Conservation (phyloP, 495 filamentous ascomycete species). For the Aspergillus bridgeri region DNA sequence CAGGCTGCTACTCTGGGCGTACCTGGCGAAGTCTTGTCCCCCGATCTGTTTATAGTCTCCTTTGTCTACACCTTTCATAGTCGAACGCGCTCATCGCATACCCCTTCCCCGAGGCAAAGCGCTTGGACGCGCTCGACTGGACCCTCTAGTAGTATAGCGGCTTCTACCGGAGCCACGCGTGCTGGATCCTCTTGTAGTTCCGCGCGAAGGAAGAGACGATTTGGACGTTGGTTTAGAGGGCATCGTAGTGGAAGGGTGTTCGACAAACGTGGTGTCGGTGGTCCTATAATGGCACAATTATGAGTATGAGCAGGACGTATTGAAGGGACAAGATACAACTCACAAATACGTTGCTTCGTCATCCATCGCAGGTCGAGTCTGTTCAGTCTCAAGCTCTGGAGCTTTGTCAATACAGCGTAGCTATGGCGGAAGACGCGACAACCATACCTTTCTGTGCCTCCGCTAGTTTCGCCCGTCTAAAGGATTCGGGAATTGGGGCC, state of each 20-base stretch:
- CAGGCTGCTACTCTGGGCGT: background rate
- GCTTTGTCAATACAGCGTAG: slow-evolving; percentile 11
- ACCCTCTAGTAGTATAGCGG: slow-evolving; percentile 40
- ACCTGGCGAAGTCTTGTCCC: background rate
- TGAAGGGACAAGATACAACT: slow-evolving; percentile 22
- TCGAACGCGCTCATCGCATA: slow-evolving; percentile 24
- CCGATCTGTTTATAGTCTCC: background rate
- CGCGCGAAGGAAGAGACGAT: slow-evolving; percentile 49
- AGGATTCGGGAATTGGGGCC: slow-evolving; percentile 69
- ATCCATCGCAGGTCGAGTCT: slow-evolving; percentile 37
- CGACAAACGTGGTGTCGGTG: slow-evolving; percentile 91
- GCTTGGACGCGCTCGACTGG: slow-evolving; percentile 36
- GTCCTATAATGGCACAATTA: slow-evolving; percentile 53
- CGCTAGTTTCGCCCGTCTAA: slow-evolving; percentile 62
- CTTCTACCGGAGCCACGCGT: slow-evolving; percentile 41
- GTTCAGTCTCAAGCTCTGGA: slow-evolving; percentile 34
- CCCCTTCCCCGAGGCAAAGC: slow-evolving; percentile 42
- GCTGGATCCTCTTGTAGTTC: slow-evolving; percentile 20
- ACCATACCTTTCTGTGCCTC: slow-evolving; percentile 40
- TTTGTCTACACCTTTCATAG: background rate
- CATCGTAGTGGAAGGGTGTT: slow-evolving; percentile 65
- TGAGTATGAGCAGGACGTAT: background rate
- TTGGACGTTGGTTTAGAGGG: slow-evolving; percentile 65
- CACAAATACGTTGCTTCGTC: slow-evolving; percentile 87
- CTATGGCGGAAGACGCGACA: background rate